Percentiles rank a stretch among this genome's conserved stretches.
phyloP scores from a whole-genome alignment of 257 asterid species.

The Jacaranda copaia region DNA sequence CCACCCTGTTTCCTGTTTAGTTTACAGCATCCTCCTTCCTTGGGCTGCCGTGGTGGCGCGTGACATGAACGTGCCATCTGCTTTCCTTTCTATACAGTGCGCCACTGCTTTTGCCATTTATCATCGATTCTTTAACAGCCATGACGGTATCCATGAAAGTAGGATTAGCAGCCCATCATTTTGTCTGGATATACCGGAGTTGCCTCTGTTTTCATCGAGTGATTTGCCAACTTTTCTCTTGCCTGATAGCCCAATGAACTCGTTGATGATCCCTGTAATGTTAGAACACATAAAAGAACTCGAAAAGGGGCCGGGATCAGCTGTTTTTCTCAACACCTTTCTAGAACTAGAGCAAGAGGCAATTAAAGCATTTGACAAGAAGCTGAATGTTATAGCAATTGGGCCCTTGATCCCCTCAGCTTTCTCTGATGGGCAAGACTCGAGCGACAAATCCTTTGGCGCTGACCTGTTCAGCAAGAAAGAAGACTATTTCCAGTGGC shows the following conservation, averaged over 20 bases:
- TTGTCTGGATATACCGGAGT: conserved; percentile 37
- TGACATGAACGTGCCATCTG: conserved; percentile 48
- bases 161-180: conserved; percentile 17
- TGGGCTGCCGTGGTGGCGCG: conserved; percentile 64
- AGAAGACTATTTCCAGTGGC: conserved; percentile 52
- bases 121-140: conserved; percentile 40
- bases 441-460: conserved; percentile 51
- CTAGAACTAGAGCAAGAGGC: conserved; percentile 55
- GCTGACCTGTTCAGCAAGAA: conserved; percentile 47
- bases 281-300: conserved; percentile 50
- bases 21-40: conserved; percentile 54
- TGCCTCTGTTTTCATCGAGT: conserved; percentile 47
- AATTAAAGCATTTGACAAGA: conserved; percentile 35
- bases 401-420: conserved; percentile 70
- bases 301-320: conserved; percentile 44
- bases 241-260: conserved; percentile 26
- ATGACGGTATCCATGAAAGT: conserved; percentile 12
- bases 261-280: conserved; percentile 33
- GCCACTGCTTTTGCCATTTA: conserved; percentile 60
- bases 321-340: conserved; percentile 57
- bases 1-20: conserved; percentile 46
- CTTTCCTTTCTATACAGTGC: conserved; percentile 58
- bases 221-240: conserved; percentile 57
- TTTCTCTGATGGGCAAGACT: conserved; percentile 43
- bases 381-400: conserved; percentile 43